A percentile compares a stretch with the other conserved stretches of the same genome.
phyloP scores from a whole-genome alignment of 2,329 filamentous ascomycete genomes.

The Sclerotinia trifoliorum region DNA sequence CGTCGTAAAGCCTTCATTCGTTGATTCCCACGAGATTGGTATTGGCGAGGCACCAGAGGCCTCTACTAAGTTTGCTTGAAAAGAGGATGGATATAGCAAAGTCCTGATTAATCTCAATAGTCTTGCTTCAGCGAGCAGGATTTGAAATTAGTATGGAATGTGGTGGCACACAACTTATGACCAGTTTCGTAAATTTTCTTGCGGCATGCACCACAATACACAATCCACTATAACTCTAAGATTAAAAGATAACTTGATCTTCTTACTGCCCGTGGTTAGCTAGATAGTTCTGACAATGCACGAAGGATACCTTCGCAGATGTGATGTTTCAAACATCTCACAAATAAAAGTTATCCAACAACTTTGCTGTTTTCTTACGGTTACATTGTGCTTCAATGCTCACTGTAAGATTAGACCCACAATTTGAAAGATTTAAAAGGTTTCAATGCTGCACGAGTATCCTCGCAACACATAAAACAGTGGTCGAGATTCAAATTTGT shows the following conservation, averaged over 20 bases:
- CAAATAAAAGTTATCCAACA: neutral
- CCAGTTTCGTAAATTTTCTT: neutral
- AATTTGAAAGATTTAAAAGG: neutral
- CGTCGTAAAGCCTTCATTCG: slow-evolving; percentile 64
- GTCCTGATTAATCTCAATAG: slow-evolving; percentile 17
- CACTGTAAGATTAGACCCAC: neutral
- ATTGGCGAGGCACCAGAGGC: slow-evolving; percentile 60
- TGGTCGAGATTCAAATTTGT: neutral
- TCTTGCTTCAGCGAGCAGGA: slow-evolving; percentile 34
- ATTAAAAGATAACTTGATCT: too few relatives aligned
- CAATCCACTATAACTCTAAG: too few relatives aligned
- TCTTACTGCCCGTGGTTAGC: neutral
- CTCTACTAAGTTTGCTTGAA: slow-evolving; percentile 65
- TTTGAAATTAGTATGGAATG: neutral
- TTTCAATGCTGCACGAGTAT: neutral
- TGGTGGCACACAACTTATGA: neutral
- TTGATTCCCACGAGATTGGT: slow-evolving; percentile 62
- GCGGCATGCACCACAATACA: neutral
- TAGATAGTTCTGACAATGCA: neutral
- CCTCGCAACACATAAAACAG: neutral
- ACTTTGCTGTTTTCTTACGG: neutral
- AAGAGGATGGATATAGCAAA: slow-evolving; percentile 42
- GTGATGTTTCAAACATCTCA: neutral
- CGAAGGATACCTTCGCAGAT: too few relatives aligned
- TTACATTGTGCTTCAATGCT: neutral